These are phyloP conservation scores for Casuarina glauca DNA, from an alignment of 306 rosid genomes.

Conservation along the genomic window DNA sequence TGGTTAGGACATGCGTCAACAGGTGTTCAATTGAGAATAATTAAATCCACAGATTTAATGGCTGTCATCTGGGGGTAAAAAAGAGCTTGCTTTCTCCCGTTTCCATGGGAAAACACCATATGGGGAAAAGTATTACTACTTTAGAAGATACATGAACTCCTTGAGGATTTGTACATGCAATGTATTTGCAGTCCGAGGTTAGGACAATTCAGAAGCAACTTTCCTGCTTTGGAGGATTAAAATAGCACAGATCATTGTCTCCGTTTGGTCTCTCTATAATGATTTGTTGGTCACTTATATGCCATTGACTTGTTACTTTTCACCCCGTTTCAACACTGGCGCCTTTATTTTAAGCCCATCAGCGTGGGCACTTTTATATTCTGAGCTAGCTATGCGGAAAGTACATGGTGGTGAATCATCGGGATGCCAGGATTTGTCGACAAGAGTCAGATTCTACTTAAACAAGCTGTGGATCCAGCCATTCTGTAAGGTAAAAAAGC, in stretches of 20 bases:
- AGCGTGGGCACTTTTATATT: too few relatives aligned
- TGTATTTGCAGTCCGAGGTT: not conserved
- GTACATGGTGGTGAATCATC: too few relatives aligned
- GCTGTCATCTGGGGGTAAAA: not conserved
- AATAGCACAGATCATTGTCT: not conserved
- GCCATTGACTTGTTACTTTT: too few relatives aligned
- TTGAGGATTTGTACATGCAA: not conserved
- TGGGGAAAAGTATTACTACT: not conserved
- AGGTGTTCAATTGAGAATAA: not conserved
- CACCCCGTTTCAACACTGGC: too few relatives aligned
- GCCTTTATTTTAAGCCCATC: too few relatives aligned
- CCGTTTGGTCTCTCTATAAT: too few relatives aligned
- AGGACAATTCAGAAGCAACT: not conserved
- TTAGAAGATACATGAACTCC: not conserved
- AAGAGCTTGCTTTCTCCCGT: not conserved
- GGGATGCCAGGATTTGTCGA: too few relatives aligned
- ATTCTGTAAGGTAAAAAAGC: too few relatives aligned
- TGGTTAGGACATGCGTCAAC: not conserved
- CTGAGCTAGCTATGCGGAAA: too few relatives aligned
- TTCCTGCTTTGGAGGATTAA: not conserved
- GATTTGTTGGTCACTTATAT: too few relatives aligned
- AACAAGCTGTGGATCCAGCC: too few relatives aligned
- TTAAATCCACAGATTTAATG: not conserved
- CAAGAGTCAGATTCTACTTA: too few relatives aligned
- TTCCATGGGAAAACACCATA: not conserved